Evolutionary conservation across 78 protist genomes (phyloP).

Genomic region (Chrysochromulina tobinii): DNA sequence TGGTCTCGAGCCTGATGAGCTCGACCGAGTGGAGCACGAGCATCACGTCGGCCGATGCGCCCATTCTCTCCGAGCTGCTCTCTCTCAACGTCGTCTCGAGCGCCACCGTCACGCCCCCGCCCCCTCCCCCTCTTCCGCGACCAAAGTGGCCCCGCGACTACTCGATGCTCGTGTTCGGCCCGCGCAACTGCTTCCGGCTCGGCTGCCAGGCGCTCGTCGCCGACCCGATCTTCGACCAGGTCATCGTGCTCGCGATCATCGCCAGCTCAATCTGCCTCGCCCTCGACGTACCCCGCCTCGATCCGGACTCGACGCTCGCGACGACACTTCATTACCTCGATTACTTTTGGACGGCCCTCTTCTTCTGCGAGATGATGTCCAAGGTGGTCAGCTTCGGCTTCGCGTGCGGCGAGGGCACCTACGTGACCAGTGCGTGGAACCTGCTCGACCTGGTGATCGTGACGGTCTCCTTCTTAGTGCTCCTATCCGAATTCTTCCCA

Average conservation of each 20-base stretch:
- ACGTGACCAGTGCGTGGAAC: conserved; percentile 19
- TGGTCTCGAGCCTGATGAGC: no score
- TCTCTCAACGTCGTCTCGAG: no score
- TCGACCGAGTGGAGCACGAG: no score
- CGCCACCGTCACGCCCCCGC: no score
- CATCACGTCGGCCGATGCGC: no score
- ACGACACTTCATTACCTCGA: background rate
- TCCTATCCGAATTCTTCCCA: background rate
- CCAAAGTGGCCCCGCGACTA: no score
- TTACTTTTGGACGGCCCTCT: background rate
- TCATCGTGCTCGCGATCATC: background rate
- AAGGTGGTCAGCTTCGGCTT: no score
- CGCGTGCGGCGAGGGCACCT: background rate
- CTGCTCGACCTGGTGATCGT: conserved; percentile 45
- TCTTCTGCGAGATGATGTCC: background rate
- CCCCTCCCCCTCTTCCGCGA: no score
- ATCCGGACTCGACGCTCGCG: background rate
- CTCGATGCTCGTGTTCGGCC: no score
- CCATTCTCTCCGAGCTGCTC: no score
- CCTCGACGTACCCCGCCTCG: background rate
- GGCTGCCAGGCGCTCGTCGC: background rate
- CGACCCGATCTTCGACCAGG: background rate
- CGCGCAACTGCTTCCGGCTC: background rate
- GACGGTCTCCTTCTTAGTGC: background rate
- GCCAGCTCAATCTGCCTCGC: background rate